Conservation (phyloP, 768 basidiomycete species). For the Gymnopilus junonius region DNA sequence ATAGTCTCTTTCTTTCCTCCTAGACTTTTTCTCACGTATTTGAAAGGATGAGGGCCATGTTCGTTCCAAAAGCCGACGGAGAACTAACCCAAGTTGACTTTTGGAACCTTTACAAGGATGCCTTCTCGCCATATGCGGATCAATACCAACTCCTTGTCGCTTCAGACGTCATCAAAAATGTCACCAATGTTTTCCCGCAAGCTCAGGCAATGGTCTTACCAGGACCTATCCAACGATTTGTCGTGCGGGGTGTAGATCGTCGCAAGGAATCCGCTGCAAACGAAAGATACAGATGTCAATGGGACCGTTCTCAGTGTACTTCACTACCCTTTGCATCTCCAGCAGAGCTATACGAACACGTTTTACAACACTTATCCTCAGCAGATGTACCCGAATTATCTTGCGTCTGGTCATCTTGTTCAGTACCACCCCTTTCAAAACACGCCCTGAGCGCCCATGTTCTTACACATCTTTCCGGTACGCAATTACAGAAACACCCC, state of each 20-base stretch:
- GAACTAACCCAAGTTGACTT: slow-evolving; percentile 94
- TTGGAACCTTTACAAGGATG: slow-evolving; percentile 92
- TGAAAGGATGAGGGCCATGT: slow-evolving; percentile 90
- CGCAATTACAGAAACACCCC: slow-evolving; percentile 60
- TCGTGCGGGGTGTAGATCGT: slow-evolving; percentile 86
- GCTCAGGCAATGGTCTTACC: slow-evolving; percentile 87
- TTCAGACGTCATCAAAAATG: slow-evolving; percentile 94
- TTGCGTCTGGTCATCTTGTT: slow-evolving; percentile 79
- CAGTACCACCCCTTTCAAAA: slow-evolving; percentile 50
- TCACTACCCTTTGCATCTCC: slow-evolving; percentile 51
- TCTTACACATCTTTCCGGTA: slow-evolving; percentile 74
- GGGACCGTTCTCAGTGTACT: slow-evolving; percentile 67
- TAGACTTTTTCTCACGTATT: background rate
- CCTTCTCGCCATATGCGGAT: slow-evolving; percentile 66
- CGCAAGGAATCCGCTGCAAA: slow-evolving; percentile 59
- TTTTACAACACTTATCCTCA: slow-evolving; percentile 59
- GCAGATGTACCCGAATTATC: slow-evolving; percentile 47
- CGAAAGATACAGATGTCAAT: slow-evolving; percentile 77
- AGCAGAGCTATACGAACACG: slow-evolving; percentile 75
- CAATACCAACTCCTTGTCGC: slow-evolving; percentile 73
- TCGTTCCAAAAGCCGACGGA: slow-evolving; percentile 72
- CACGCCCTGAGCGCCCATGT: slow-evolving; percentile 65
- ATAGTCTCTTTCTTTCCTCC: slow-evolving; percentile 16
- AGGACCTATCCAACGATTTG: slow-evolving; percentile 74
- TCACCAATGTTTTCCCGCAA: slow-evolving; percentile 81